Evolutionary conservation across 768 basidiomycete species (phyloP).

Genomic region (Auricularia sp.): DNA sequence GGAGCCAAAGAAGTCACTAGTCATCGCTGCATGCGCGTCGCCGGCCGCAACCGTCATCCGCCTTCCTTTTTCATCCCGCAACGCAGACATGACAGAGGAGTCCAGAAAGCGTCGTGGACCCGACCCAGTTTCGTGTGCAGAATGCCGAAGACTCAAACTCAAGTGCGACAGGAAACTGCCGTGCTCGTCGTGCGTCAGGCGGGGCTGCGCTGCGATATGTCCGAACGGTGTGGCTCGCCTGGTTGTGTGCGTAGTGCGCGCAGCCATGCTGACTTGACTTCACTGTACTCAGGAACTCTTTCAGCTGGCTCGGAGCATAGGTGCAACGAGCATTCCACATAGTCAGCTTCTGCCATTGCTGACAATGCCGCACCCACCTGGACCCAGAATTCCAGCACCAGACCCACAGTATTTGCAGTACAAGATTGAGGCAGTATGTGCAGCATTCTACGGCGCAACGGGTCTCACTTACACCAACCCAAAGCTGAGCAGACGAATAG

Average conservation of each 20-base stretch:
- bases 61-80: too few species aligned
- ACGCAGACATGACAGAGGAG: neutral
- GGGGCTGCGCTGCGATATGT: slow-evolving; percentile 53
- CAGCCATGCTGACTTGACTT: neutral
- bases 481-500: neutral
- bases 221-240: slow-evolving; percentile 18
- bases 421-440: neutral
- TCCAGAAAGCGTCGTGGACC: neutral
- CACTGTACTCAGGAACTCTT: neutral
- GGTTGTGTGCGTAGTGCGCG: neutral
- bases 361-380: neutral
- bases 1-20: too few species aligned
- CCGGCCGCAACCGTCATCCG: too few species aligned
- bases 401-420: neutral
- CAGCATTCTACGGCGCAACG: neutral
- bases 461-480: neutral
- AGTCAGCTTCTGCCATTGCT: neutral
- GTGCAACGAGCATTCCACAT: neutral
- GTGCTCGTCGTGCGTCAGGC: slow-evolving; percentile 47
- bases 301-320: neutral
- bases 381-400: neutral
- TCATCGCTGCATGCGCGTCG: too few species aligned
- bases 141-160: slow-evolving; percentile 24
- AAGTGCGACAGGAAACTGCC: slow-evolving; percentile 45
- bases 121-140: neutral